phyloP scores from a whole-genome alignment of 306 rosid species.

The Elaeagnus macrophylla region DNA sequence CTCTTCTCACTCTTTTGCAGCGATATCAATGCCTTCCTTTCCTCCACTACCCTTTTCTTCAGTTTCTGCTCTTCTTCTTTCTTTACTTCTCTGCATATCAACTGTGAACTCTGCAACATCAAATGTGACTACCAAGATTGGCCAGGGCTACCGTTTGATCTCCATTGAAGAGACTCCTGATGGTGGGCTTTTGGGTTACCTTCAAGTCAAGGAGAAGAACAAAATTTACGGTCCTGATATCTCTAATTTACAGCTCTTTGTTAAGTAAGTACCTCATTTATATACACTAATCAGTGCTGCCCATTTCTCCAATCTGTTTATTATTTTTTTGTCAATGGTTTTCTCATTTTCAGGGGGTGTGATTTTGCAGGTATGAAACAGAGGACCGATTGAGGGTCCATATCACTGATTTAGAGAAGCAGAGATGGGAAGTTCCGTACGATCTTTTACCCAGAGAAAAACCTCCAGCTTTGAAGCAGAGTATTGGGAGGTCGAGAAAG shows the following conservation, averaged over 20 bases:
- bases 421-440: constrained; percentile 95
- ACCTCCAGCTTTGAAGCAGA: constrained; percentile 44
- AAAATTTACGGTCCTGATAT: constrained; percentile 69
- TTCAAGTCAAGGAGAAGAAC: constrained; percentile 46
- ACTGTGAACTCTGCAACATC: constrained; percentile 19
- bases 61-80: constrained; percentile 24
- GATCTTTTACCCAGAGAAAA: constrained; percentile 62
- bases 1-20: background rate
- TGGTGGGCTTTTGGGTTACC: constrained; percentile 64
- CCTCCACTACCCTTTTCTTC: background rate
- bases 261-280: constrained; percentile 39
- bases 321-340: too few species aligned
- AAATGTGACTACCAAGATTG: constrained; percentile 40
- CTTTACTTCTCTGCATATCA: constrained; percentile 21
- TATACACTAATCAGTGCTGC: too few species aligned
- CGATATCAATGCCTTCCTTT: constrained; percentile 22
- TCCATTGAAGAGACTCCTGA: constrained; percentile 57
- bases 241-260: constrained; percentile 60
- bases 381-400: constrained; percentile 78
- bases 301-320: too few species aligned
- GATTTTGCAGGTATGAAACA: constrained; percentile 52
- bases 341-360: too few species aligned
- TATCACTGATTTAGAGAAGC: constrained; percentile 67
- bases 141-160: constrained; percentile 73
- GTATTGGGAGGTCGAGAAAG: constrained; percentile 32